Evolutionary conservation across 768 basidiomycete genomes (phyloP).

Genomic region (Daedaleopsis sinensis): DNA sequence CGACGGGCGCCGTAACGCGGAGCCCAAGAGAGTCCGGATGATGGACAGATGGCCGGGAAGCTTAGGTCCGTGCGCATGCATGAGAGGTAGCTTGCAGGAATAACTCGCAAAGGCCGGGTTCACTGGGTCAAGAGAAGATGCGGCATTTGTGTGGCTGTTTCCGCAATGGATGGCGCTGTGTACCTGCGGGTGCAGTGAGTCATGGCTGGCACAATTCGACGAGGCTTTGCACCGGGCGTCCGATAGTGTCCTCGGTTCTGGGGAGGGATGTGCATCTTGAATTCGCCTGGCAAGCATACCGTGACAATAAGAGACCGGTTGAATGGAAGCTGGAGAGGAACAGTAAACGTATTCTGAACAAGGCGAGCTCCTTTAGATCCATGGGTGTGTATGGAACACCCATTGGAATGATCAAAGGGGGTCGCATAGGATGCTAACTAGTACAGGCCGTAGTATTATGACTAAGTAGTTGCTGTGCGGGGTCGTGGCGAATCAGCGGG

Average conservation of each 20-base stretch:
- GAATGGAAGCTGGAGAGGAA: not conserved
- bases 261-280: too few relatives aligned
- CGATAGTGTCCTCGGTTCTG: too few relatives aligned
- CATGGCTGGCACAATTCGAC: too few relatives aligned
- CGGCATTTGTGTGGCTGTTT: too few relatives aligned
- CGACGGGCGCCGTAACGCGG: not conserved
- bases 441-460: not conserved
- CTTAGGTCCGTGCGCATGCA: not conserved
- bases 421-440: not conserved
- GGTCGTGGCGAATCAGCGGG: not conserved
- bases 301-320: not conserved
- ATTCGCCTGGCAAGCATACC: not conserved
- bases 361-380: too few relatives aligned
- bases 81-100: not conserved
- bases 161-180: too few relatives aligned
- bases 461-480: too few relatives aligned
- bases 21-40: not conserved
- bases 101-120: not conserved
- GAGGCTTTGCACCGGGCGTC: too few relatives aligned
- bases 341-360: not conserved
- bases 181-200: too few relatives aligned
- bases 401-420: not conserved
- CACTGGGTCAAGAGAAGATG: too few relatives aligned
- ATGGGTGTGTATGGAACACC: not conserved
- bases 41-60: not conserved